A percentile compares a stretch with the other conserved stretches of the same genome.
phyloP scores from a whole-genome alignment of 352 stramenopile species.

The Pythium volutum region DNA sequence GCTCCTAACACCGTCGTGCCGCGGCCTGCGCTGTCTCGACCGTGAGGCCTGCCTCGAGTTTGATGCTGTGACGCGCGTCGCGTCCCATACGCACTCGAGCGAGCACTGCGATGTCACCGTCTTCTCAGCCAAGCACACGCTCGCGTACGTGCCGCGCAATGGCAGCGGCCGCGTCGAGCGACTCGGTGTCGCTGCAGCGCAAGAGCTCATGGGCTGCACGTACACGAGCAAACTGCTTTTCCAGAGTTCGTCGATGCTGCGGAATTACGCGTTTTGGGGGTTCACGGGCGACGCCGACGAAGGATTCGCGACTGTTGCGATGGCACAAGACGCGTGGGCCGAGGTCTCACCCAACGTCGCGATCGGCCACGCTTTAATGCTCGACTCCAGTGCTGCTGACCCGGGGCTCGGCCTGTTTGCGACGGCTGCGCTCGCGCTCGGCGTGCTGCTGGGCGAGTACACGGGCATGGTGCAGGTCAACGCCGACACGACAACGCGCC shows the following conservation, averaged over 20 bases:
- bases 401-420: conserved; percentile 65
- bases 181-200: conserved; percentile 41
- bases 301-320: conserved; percentile 41
- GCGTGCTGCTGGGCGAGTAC: conserved; percentile 65
- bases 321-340: conserved; percentile 23
- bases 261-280: conserved; percentile 78
- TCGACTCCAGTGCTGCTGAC: conserved; percentile 35
- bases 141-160: conserved; percentile 37
- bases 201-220: conserved; percentile 66
- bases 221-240: conserved; percentile 77
- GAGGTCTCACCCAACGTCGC: conserved; percentile 43
- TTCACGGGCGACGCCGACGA: conserved; percentile 54
- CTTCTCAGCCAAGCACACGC: conserved; percentile 29
- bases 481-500: conserved; percentile 20
- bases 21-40: conserved; percentile 54
- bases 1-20: conserved; percentile 20
- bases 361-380: conserved; percentile 48
- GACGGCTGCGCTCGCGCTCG: conserved; percentile 34
- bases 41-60: conserved; percentile 61
- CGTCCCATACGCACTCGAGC: conserved; percentile 35
- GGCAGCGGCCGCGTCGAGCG: conserved; percentile 29
- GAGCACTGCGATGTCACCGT: conserved; percentile 31
- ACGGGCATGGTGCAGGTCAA: conserved; percentile 51
- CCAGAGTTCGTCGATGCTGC: conserved; percentile 56
- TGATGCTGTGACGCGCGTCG: conserved; percentile 38